A percentile compares a stretch with the other conserved stretches of the same genome.
phyloP scores from a whole-genome alignment of 2,329 filamentous ascomycete species.

The Clonostachys chloroleuca region DNA sequence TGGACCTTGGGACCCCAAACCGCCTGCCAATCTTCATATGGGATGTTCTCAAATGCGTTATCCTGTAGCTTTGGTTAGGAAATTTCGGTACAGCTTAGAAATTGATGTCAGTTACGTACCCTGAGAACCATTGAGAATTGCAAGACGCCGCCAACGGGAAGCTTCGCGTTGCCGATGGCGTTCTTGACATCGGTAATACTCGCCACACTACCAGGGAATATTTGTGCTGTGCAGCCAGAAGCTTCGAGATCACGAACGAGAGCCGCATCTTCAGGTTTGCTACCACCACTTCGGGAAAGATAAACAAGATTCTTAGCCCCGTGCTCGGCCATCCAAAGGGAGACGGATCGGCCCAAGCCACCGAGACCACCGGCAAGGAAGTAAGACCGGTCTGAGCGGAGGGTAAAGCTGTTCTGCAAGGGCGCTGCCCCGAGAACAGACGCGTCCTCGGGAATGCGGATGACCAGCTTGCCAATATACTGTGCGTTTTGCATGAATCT shows the following conservation, averaged over 20 bases:
- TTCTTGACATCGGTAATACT: conserved; percentile 2
- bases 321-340: conserved; percentile 40
- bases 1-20: conserved; percentile 28
- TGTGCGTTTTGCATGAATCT: conserved; percentile 33
- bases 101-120: background rate
- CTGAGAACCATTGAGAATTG: conserved; percentile 28
- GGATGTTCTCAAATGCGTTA: conserved; percentile 20
- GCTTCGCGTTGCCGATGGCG: conserved; percentile 12
- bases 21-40: conserved; percentile 16
- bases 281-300: conserved; percentile 38
- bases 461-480: conserved; percentile 35
- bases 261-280: conserved; percentile 4
- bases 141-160: conserved; percentile 26
- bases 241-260: conserved; percentile 13
- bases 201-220: background rate
- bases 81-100: no score
- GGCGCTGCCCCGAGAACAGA: no score
- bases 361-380: conserved; percentile 23
- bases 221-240: no score
- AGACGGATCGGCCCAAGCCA: conserved; percentile 25
- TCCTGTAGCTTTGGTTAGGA: conserved; percentile 9
- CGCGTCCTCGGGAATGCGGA: conserved; percentile 10
- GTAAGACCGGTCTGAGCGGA: conserved; percentile 15
- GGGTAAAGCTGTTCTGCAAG: background rate
- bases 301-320: conserved; percentile 43